These are phyloP conservation scores for Fragilariopsis cylindrus DNA, from an alignment of 108 stramenopile genomes.

Conservation along the genomic window DNA sequence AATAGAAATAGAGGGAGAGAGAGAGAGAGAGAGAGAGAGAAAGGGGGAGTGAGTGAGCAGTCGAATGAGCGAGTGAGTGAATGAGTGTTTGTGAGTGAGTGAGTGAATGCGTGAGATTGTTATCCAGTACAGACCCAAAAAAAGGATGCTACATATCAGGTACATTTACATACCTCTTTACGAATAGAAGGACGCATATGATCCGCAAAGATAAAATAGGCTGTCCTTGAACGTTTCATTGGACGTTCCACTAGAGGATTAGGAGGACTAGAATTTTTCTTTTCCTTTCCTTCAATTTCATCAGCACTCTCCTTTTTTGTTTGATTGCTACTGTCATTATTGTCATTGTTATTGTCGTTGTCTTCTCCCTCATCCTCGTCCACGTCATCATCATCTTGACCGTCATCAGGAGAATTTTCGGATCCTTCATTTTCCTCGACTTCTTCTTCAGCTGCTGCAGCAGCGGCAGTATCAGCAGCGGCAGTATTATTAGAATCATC, in stretches of 20 bases:
- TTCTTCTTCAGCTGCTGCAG: no score
- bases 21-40: slow-evolving; percentile 44
- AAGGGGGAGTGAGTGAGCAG: not conserved
- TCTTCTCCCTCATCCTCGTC: not conserved
- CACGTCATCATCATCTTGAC: not conserved
- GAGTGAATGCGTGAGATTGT: no score
- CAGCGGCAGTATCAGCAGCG: not conserved
- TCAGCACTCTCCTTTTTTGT: not conserved
- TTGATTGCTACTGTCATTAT: slow-evolving; percentile 3
- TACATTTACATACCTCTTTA: slow-evolving; percentile 46
- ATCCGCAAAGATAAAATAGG: slow-evolving; percentile 86
- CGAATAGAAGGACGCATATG: slow-evolving; percentile 68
- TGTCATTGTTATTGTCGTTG: not conserved
- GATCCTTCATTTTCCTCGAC: not conserved
- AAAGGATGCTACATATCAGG: not conserved
- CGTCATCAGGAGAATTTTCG: slow-evolving; percentile 14
- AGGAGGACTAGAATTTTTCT: not conserved
- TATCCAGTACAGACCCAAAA: not conserved
- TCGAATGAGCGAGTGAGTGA: not conserved
- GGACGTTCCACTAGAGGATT: slow-evolving; percentile 35
- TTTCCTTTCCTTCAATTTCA: not conserved
- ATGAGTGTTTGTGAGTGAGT: no score
- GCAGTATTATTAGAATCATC: not conserved
- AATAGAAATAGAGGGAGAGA: slow-evolving; percentile 5
- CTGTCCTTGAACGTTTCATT: slow-evolving; percentile 70